phyloP scores from a whole-genome alignment of 208 protist genomes.

The Trypanosoma mega region DNA sequence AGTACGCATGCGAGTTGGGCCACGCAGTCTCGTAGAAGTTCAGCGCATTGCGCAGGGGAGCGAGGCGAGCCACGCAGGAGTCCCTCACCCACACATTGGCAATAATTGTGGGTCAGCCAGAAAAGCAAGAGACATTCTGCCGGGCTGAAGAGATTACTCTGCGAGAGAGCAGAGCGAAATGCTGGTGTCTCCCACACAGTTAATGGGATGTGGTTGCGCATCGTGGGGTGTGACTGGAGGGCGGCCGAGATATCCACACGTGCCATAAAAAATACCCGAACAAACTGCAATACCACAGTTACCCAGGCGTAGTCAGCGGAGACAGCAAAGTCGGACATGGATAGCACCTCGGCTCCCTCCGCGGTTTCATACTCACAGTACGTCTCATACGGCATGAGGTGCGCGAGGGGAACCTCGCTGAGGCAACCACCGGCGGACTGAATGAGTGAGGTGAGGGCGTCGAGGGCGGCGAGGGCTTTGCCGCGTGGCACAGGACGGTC shows the following conservation, averaged over 20 bases:
- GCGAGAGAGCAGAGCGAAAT: constrained; percentile 30
- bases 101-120: constrained; percentile 64
- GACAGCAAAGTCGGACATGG: constrained; percentile 32
- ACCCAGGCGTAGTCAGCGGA: constrained; percentile 68
- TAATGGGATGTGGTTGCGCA: constrained; percentile 16
- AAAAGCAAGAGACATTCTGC: constrained; percentile 83
- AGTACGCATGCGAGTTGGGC: constrained; percentile 65
- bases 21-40: constrained; percentile 69
- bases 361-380: constrained; percentile 42
- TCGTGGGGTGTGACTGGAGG: constrained; percentile 11
- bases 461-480: constrained; percentile 28
- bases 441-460: constrained; percentile 68
- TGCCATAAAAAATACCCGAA: constrained; percentile 76
- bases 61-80: constrained; percentile 3
- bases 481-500: constrained; percentile 5
- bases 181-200: constrained; percentile 33
- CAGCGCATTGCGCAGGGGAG: constrained; percentile 57
- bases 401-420: constrained; percentile 60
- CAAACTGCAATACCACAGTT: constrained; percentile 69
- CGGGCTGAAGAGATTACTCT: constrained; percentile 87
- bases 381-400: constrained; percentile 82
- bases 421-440: constrained; percentile 76
- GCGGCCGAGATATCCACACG: constrained; percentile 39
- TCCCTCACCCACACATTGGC: constrained; percentile 19
- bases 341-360: constrained; percentile 12